These are phyloP conservation scores for Wickerhamiella sorbophila DNA, from an alignment of 805 yeast genomes.

Conservation along the genomic window DNA sequence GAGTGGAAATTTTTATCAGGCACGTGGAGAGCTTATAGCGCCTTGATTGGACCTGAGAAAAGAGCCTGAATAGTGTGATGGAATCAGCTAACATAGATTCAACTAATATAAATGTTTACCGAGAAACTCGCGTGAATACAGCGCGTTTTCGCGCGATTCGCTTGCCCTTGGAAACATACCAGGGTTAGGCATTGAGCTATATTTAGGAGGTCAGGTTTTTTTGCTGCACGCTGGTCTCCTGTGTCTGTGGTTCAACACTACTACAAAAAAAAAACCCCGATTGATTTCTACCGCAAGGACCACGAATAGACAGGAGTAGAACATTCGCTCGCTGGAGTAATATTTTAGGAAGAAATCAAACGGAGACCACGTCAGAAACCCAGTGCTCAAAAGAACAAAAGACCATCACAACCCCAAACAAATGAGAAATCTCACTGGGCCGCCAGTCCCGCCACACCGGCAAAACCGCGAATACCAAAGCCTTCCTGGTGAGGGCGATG, in stretches of 20 bases:
- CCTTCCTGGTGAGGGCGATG: not conserved
- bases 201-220: not conserved
- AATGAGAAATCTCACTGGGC: conserved; percentile 15
- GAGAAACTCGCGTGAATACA: too few species aligned
- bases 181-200: not conserved
- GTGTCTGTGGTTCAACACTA: not conserved
- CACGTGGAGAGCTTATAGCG: too few species aligned
- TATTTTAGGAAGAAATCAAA: not conserved
- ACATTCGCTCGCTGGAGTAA: not conserved
- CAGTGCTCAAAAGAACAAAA: not conserved
- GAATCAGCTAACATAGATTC: too few species aligned
- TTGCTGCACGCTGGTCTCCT: not conserved
- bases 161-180: too few species aligned
- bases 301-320: too few species aligned
- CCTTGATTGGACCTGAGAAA: too few species aligned
- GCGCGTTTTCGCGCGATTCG: too few species aligned
- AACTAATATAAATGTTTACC: too few species aligned
- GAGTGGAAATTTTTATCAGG: too few species aligned
- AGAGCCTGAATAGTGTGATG: too few species aligned
- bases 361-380: not conserved
- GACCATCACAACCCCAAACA: not conserved
- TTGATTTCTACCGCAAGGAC: too few species aligned
- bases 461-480: not conserved
- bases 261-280: too few species aligned
- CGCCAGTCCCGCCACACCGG: conserved; percentile 8